These are phyloP conservation scores for Deakozyma indianensis DNA, from an alignment of 805 yeast species.

Conservation along the genomic window DNA sequence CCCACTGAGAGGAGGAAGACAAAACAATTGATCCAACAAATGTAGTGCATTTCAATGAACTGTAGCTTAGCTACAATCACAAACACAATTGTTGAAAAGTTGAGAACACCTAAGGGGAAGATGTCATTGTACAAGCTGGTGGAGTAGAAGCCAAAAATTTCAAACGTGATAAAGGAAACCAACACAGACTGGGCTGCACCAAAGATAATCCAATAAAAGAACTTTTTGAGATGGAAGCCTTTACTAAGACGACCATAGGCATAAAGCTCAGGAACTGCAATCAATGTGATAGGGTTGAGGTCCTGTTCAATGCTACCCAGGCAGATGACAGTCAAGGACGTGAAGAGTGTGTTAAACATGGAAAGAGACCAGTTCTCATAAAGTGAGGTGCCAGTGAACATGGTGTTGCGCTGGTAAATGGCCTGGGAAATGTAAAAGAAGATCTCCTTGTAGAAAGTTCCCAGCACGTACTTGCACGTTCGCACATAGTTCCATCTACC, in stretches of 20 bases:
- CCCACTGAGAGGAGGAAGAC: constrained; percentile 57
- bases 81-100: constrained; percentile 57
- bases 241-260: constrained; percentile 57
- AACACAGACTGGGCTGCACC: constrained; percentile 63
- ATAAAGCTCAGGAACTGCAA: constrained; percentile 88
- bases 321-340: constrained; percentile 81
- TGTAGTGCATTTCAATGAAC: constrained; percentile 59
- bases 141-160: constrained; percentile 50
- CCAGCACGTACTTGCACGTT: constrained; percentile 78
- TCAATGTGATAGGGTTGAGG: constrained; percentile 68
- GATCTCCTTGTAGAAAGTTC: constrained; percentile 90
- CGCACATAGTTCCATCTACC: constrained; percentile 92
- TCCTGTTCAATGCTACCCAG: constrained; percentile 95
- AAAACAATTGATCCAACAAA: constrained; percentile 53
- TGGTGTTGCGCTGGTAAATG: constrained; percentile 68
- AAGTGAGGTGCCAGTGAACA: constrained; percentile 85
- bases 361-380: constrained; percentile 95
- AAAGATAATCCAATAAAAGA: constrained; percentile 62
- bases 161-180: constrained; percentile 50
- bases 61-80: constrained; percentile 69
- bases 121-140: constrained; percentile 61
- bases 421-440: constrained; percentile 81
- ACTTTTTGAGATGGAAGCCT: constrained; percentile 57
- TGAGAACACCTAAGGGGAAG: constrained; percentile 67
- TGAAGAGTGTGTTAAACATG: constrained; percentile 92